Conservation (phyloP, 352 stramenopile genomes). For the Saprolegnia diclina region DNA sequence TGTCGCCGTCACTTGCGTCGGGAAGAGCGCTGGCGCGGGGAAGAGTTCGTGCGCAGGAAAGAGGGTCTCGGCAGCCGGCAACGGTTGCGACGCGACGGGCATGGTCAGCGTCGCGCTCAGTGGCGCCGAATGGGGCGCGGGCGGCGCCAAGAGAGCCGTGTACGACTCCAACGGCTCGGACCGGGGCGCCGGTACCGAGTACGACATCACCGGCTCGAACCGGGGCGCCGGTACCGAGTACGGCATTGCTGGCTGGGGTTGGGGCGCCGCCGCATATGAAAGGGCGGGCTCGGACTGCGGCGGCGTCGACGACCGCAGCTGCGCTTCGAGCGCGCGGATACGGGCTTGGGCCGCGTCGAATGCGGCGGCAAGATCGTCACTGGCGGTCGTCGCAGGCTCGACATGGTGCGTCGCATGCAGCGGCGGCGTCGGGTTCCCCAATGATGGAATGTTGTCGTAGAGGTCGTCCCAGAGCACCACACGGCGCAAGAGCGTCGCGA, state of each 20-base stretch:
- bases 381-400: constrained; percentile 11
- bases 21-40: too few relatives aligned
- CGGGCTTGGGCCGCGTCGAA: constrained; percentile 48
- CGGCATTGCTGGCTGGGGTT: not conserved
- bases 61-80: too few relatives aligned
- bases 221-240: too few relatives aligned
- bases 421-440: constrained; percentile 16
- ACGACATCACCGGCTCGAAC: not conserved
- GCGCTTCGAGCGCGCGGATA: constrained; percentile 52
- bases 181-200: too few relatives aligned
- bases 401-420: not conserved
- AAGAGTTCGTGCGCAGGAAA: too few relatives aligned
- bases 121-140: not conserved
- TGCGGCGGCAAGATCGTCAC: constrained; percentile 53
- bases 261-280: constrained; percentile 15
- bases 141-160: too few relatives aligned
- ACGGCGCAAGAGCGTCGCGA: constrained; percentile 52
- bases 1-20: not conserved
- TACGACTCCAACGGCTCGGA: too few relatives aligned
- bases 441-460: constrained; percentile 51
- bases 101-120: too few relatives aligned
- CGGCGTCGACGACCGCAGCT: constrained; percentile 33
- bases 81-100: too few relatives aligned
- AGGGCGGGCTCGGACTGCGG: constrained; percentile 12
- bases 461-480: constrained; percentile 77